These are phyloP conservation scores for Mortierella sp. DNA, from an alignment of 371 early-diverging fungal species.

Conservation along the genomic window DNA sequence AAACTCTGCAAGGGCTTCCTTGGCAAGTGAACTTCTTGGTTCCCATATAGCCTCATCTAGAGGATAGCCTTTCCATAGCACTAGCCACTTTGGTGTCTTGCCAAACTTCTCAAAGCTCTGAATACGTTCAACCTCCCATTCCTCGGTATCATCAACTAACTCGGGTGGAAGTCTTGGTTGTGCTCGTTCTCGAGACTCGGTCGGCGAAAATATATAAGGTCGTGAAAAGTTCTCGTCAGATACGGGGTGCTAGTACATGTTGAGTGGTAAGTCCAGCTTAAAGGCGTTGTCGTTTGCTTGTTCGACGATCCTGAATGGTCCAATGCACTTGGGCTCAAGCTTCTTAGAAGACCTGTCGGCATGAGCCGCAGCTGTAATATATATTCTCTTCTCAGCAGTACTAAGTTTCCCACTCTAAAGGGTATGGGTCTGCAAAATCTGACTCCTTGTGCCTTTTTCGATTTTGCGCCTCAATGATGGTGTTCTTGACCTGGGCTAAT, in stretches of 20 bases:
- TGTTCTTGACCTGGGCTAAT: too few species aligned
- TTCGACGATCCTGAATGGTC: too few species aligned
- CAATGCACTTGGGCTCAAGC: too few species aligned
- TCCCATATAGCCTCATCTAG: slow-evolving; percentile 9
- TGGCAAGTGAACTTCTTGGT: neutral
- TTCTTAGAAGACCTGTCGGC: too few species aligned
- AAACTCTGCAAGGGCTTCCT: slow-evolving; percentile 3
- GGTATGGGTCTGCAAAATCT: too few species aligned
- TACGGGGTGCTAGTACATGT: slow-evolving; percentile 9
- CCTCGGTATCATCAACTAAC: slow-evolving; percentile 11
- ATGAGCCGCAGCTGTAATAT: too few species aligned
- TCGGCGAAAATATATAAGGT: neutral
- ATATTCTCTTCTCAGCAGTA: too few species aligned
- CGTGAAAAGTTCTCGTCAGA: slow-evolving; percentile 11
- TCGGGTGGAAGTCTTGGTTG: slow-evolving; percentile 10
- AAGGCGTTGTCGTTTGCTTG: slow-evolving; percentile 8
- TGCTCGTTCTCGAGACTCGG: neutral
- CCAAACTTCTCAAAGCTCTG: neutral
- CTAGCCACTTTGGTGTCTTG: slow-evolving; percentile 6
- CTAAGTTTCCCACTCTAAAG: too few species aligned
- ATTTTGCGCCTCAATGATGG: too few species aligned
- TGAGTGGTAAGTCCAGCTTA: slow-evolving; percentile 8
- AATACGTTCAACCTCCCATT: slow-evolving; percentile 11
- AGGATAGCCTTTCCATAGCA: slow-evolving; percentile 17
- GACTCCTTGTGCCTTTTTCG: too few species aligned